Evolutionary conservation across 2,329 filamentous ascomycete genomes (phyloP), one percentile per base, ranked within the genome.

Genomic region (Proliferodiscus dingleyae): DNA sequence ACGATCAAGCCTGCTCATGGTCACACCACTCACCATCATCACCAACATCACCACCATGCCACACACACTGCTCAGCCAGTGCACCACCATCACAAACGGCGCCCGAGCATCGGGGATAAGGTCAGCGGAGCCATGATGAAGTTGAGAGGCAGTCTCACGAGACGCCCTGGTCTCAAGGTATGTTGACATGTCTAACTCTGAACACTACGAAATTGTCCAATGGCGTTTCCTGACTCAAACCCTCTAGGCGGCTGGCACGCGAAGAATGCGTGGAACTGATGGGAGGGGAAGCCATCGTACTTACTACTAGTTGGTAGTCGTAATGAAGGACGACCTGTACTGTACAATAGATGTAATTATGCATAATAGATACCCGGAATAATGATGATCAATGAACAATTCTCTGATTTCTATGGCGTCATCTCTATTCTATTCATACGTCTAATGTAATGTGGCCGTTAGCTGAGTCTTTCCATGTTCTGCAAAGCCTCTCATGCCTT

Each of bases 261-360:
- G 84, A 49, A 75, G 85, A 45, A 87, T 87, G 82, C 77, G 79
- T 56, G 84, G 85, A 32, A 88, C 84, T 37, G 85, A 88, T 64
- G 84, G 84, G 2, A 77, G 81, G 29, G 78, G 80, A 47, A 72
- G 69, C 45, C 73, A 54, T 46, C 56, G 57, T 37, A 53, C 52
- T 18, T 61, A 60, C 37, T 61, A 56, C 6, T n/a, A n/a, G n/a
- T n/a, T n/a, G n/a, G n/a, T n/a, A n/a, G n/a, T n/a, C n/a, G n/a
- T n/a, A n/a, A n/a, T n/a, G n/a, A n/a, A n/a, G n/a, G n/a, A n/a
- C n/a, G n/a, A n/a, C n/a, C n/a, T n/a, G 24, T 11, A 26, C 5
- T 40, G 37, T 40, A 40, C 23, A 18, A 40, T 40, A 40, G n/a
- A n/a, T n/a, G n/a, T n/a, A n/a, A n/a, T n/a, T 23, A 22, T 23